Evolutionary conservation across 2,329 filamentous ascomycete genomes (phyloP).

Genomic region (Chrysoporthe deuterocubensis): DNA sequence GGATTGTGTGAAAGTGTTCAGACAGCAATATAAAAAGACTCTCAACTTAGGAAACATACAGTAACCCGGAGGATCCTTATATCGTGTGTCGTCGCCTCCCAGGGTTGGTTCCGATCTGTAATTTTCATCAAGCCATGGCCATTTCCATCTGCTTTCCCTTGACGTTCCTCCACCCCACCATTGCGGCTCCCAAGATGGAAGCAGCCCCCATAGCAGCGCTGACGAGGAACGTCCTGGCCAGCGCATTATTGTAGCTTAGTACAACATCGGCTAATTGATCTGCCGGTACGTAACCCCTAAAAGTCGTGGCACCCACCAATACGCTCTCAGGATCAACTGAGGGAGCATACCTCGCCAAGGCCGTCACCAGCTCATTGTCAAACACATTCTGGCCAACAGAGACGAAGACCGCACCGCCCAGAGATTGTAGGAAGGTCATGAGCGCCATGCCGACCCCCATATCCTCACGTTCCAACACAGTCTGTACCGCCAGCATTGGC

Average conservation of each 20-base stretch:
- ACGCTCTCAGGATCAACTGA: slow-evolving; percentile 34
- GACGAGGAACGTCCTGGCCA: slow-evolving; percentile 41
- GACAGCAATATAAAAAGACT: not conserved
- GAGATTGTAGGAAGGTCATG: slow-evolving; percentile 44
- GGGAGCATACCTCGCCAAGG: slow-evolving; percentile 44
- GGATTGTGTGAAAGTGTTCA: no score
- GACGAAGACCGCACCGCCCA: slow-evolving; percentile 44
- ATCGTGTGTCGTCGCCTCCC: not conserved
- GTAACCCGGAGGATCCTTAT: not conserved
- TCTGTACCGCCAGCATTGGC: slow-evolving; percentile 48
- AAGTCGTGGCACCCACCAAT: slow-evolving; percentile 36
- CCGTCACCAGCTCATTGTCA: slow-evolving; percentile 48
- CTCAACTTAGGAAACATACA: not conserved
- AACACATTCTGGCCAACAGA: slow-evolving; percentile 49
- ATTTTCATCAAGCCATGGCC: not conserved
- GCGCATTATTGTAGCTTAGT: slow-evolving; percentile 41
- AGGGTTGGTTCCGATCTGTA: not conserved
- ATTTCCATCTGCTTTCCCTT: slow-evolving; percentile 48
- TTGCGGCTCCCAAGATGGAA: slow-evolving; percentile 39
- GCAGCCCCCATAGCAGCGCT: slow-evolving; percentile 44
- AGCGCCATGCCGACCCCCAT: slow-evolving; percentile 47
- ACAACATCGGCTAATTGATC: slow-evolving; percentile 35
- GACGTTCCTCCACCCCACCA: slow-evolving; percentile 52
- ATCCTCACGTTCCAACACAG: slow-evolving; percentile 45
- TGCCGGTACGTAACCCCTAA: slow-evolving; percentile 25